Percentiles rank a stretch among this genome's conserved stretches.
Conservation (phyloP, 1,139 yeast genomes). For the Arxiozyma slooffiae region DNA sequence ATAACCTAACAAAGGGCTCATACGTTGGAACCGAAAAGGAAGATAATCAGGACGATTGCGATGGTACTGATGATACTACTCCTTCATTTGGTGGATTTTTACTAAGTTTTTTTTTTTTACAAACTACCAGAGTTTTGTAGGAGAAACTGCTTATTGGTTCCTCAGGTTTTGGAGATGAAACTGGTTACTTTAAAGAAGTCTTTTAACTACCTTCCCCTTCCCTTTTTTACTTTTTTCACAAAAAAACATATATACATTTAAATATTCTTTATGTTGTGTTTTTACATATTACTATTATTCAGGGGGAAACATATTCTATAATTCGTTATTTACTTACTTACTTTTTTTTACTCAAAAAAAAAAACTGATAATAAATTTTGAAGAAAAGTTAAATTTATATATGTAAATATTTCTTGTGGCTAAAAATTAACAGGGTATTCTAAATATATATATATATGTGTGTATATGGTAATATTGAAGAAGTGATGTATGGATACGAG, state of each 20-base stretch:
- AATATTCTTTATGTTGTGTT: not conserved
- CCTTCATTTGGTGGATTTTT: constrained; percentile 24
- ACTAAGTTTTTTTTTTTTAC: constrained; percentile 22
- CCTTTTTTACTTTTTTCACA: no score
- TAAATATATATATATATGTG: no score
- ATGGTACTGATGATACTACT: not conserved
- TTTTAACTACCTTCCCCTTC: no score
- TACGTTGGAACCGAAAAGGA: not conserved
- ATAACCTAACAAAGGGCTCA: not conserved
- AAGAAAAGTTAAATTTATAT: no score
- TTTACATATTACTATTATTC: not conserved
- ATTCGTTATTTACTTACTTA: no score
- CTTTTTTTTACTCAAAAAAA: no score
- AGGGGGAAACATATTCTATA: no score
- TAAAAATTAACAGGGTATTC: no score
- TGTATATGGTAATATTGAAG: no score
- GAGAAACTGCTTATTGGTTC: constrained; percentile 3
- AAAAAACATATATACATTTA: not conserved
- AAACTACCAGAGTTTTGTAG: constrained; percentile 7
- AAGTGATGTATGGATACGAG: no score
- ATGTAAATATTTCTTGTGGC: no score
- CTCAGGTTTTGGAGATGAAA: not conserved
- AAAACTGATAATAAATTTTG: no score
- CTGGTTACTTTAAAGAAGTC: constrained; percentile 27
- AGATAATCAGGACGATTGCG: not conserved